Evolutionary conservation across 305 asterid species (phyloP), one percentile per base, ranked within the genome.

Genomic region (Solanum hybrid): DNA sequence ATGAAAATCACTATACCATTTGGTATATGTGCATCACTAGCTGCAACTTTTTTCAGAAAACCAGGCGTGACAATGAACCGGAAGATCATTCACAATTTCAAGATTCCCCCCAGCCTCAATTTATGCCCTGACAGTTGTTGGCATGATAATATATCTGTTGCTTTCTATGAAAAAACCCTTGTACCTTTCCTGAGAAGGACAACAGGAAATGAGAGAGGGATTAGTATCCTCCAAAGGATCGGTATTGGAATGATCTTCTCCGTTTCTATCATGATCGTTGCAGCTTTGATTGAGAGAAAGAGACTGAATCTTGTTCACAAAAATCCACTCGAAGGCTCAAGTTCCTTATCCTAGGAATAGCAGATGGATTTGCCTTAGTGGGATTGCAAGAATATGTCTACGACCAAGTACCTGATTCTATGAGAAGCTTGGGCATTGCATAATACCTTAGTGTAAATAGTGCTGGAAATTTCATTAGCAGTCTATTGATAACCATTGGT

Each of bases 351-450:
- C 92, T 96, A n/a, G 98, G 98, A 2, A 79, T 94, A 1, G 98
- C 93, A 0, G 98, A 97, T 36, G 98, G 95, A 4, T 97, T 96
- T 81, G 89, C 98, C 0, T 90, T 96, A 0, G 99, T 97, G 31
- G 99, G 98, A 0, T 51, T 97, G 85, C 99, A 97, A 86, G 98
- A 95, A 91, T 96, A 93, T 87, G 95, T 94, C 78, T 97, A 97
- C 76, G 99, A 95, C 64, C 98, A 95, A 84, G 98, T 96, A 14
- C 99, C 99, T 1, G 99, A 97, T 81, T 94, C 97, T 8, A 96
- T 97, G 99, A 93, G 98, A 77, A 95, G 98, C 85, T 89, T 97
- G 24, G 99, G 99, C 15, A 93, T 94, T 4, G 99, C 98, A 1
- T 45, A 95, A 35, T 97, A 96, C 91, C 93, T 97, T 0, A 95